These are phyloP conservation scores for Mucor racemosus DNA, from an alignment of 371 early-diverging fungal species.

Conservation along the genomic window DNA sequence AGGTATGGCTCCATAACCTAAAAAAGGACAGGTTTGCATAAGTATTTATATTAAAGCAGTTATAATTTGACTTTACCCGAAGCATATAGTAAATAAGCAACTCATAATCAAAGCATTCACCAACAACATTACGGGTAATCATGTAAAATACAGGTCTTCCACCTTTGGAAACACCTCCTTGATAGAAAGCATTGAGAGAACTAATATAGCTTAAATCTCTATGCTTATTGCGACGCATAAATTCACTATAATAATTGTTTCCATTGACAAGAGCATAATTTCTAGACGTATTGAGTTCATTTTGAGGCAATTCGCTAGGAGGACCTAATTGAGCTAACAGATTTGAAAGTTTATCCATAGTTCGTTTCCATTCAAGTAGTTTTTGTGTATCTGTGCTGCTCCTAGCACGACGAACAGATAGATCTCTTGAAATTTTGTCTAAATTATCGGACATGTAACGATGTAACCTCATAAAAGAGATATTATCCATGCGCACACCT, in stretches of 20 bases:
- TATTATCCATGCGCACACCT: slow-evolving; percentile 42
- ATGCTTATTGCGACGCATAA: slow-evolving; percentile 71
- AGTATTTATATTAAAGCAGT: slow-evolving; percentile 30
- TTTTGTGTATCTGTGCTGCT: slow-evolving; percentile 29
- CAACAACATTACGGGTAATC: slow-evolving; percentile 69
- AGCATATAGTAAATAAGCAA: slow-evolving; percentile 69
- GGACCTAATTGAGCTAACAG: slow-evolving; percentile 85
- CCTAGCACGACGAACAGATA: slow-evolving; percentile 29
- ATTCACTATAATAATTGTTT: slow-evolving; percentile 68
- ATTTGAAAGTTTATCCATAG: slow-evolving; percentile 77
- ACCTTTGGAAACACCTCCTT: slow-evolving; percentile 76
- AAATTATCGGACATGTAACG: slow-evolving; percentile 44
- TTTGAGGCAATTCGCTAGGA: slow-evolving; percentile 62
- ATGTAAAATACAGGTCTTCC: slow-evolving; percentile 81
- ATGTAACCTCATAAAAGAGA: slow-evolving; percentile 46
- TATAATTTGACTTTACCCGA: slow-evolving; percentile 40
- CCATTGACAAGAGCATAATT: slow-evolving; percentile 41
- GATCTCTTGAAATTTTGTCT: slow-evolving; percentile 41
- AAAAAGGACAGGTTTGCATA: slow-evolving; percentile 53
- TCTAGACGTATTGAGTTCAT: slow-evolving; percentile 42
- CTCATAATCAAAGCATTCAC: slow-evolving; percentile 80
- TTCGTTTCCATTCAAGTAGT: slow-evolving; percentile 44
- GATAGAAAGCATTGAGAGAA: slow-evolving; percentile 72
- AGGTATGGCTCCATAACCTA: slow-evolving; percentile 59
- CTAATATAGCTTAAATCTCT: slow-evolving; percentile 61